Conservation (phyloP, 2,329 filamentous ascomycete genomes). For the Grosmannia serpens region DNA sequence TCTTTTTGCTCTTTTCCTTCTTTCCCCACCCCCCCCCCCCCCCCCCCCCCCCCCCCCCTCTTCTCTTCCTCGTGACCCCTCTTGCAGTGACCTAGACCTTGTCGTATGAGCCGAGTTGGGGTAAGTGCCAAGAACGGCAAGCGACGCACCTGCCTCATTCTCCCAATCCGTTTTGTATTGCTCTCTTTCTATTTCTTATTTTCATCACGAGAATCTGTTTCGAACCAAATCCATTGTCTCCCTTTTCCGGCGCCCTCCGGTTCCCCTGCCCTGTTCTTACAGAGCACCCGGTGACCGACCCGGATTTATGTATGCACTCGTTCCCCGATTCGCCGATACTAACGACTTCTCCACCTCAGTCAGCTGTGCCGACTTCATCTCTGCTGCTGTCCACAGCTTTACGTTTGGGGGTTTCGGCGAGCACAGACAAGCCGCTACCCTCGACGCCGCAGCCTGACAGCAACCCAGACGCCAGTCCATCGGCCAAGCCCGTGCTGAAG, state of each 20-base stretch:
- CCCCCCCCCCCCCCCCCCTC: background rate
- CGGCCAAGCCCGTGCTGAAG: conserved; percentile 34
- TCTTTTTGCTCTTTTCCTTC: background rate
- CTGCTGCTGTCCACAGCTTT: conserved; percentile 6
- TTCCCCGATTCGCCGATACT: background rate
- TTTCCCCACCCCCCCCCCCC: background rate
- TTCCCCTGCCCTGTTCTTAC: background rate
- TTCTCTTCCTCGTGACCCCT: background rate
- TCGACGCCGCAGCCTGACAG: conserved; percentile 35
- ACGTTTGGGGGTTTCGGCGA: conserved; percentile 16
- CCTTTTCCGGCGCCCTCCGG: background rate
- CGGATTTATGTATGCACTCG: background rate
- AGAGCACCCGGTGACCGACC: background rate
- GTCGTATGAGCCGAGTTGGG: background rate
- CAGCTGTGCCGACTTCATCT: background rate
- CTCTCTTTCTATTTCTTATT: background rate
- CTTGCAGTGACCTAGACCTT: background rate
- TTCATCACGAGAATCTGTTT: background rate
- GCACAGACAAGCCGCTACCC: conserved; percentile 46
- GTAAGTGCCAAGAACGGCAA: background rate
- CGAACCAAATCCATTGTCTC: background rate
- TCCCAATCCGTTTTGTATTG: background rate
- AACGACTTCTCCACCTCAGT: background rate
- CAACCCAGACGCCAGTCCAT: conserved; percentile 27
- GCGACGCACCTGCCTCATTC: background rate